Percentiles rank a stretch among this genome's conserved stretches.
These are phyloP conservation scores for Sarocladium strictum DNA, from an alignment of 2,329 filamentous ascomycete genomes.

Conservation along the genomic window DNA sequence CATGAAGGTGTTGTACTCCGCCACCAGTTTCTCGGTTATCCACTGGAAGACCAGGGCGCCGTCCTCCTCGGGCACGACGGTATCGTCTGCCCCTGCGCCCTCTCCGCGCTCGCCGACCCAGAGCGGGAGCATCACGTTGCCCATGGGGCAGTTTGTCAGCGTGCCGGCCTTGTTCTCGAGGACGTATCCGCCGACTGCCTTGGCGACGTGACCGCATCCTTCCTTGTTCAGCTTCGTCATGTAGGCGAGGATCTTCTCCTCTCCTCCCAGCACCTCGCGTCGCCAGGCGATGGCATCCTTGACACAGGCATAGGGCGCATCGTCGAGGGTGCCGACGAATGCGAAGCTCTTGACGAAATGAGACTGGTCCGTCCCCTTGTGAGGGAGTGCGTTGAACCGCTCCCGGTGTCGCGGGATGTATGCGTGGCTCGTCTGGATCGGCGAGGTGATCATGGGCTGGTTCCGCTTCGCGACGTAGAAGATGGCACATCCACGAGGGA, in stretches of 20 bases:
- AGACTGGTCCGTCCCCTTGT: constrained; percentile 44
- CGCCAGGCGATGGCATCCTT: constrained; percentile 69
- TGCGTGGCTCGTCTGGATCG: constrained; percentile 75
- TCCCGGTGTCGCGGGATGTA: constrained; percentile 47
- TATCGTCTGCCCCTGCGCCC: constrained; percentile 18
- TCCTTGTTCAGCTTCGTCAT: constrained; percentile 54
- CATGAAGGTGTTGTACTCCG: constrained; percentile 66
- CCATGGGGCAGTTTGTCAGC: constrained; percentile 61
- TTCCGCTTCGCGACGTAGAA: constrained; percentile 74
- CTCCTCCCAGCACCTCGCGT: constrained; percentile 62
- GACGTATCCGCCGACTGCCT: constrained; percentile 61
- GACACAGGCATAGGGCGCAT: constrained; percentile 64
- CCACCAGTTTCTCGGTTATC: constrained; percentile 47
- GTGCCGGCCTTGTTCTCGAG: constrained; percentile 60
- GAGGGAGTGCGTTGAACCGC: constrained; percentile 33
- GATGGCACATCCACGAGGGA: constrained; percentile 73
- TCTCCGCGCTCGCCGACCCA: constrained; percentile 21
- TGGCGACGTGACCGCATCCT: constrained; percentile 56
- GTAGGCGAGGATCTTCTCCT: constrained; percentile 62
- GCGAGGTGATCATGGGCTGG: constrained; percentile 67
- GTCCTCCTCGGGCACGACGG: constrained; percentile 25
- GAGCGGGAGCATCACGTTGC: constrained; percentile 70
- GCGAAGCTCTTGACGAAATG: constrained; percentile 67
- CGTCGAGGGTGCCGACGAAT: constrained; percentile 71
- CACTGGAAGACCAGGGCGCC: constrained; percentile 44